Conservation (phyloP, 352 stramenopile genomes). For the Blastocystis sp. region DNA sequence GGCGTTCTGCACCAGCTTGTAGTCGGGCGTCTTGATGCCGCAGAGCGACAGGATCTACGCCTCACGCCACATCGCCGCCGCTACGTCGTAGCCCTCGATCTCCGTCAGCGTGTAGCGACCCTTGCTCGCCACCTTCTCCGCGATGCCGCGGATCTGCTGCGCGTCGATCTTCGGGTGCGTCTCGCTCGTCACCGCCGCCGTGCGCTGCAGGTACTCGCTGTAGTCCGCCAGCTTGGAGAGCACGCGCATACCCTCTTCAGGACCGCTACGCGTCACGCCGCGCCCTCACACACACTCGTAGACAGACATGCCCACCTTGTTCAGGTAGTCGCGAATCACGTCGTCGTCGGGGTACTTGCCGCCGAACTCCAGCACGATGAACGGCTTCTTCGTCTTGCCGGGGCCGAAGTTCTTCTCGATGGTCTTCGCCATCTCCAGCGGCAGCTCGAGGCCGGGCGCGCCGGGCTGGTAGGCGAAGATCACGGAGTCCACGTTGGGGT, state of each 20-base stretch:
- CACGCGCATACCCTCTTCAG: slow-evolving; percentile 54
- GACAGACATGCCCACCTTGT: slow-evolving; percentile 58
- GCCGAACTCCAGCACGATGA: slow-evolving; percentile 61
- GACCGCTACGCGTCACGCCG: slow-evolving; percentile 23
- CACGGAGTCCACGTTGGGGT: slow-evolving; percentile 59
- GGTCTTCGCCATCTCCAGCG: slow-evolving; percentile 59
- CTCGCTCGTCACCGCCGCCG: neutral
- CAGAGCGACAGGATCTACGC: slow-evolving; percentile 25
- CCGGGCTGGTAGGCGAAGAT: slow-evolving; percentile 65
- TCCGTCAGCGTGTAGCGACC: slow-evolving; percentile 55
- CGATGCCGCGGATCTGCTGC: slow-evolving; percentile 18
- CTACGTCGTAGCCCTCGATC: slow-evolving; percentile 56
- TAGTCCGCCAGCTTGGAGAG: slow-evolving; percentile 51
- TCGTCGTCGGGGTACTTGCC: slow-evolving; percentile 54
- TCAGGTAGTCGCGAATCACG: slow-evolving; percentile 64
- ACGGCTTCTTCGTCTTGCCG: slow-evolving; percentile 50
- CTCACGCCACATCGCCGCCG: neutral
- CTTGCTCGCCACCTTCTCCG: slow-evolving; percentile 38
- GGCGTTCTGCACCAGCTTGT: slow-evolving; percentile 35
- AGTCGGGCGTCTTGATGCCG: slow-evolving; percentile 51
- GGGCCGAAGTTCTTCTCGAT: slow-evolving; percentile 66
- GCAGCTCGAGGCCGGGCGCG: slow-evolving; percentile 39
- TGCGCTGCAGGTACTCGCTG: slow-evolving; percentile 54
- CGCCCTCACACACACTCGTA: neutral
- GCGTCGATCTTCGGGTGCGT: slow-evolving; percentile 48